Evolutionary conservation across 2,329 filamentous ascomycete genomes (phyloP).

Genomic region (Leptosphaerulina australis): DNA sequence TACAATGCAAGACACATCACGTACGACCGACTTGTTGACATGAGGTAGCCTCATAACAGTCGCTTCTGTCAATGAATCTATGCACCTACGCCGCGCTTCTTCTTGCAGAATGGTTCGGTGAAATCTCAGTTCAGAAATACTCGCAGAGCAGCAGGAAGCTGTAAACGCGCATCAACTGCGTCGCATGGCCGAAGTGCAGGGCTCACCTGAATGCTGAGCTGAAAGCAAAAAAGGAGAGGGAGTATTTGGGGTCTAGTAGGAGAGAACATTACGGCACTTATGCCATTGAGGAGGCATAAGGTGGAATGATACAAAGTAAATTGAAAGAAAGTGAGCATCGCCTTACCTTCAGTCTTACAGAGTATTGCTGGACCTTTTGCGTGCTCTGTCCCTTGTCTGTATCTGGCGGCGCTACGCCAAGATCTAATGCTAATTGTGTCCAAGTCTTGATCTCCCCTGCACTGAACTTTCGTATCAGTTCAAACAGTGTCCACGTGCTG

Average conservation of each 20-base stretch:
- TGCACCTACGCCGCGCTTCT: not conserved
- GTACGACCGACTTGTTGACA: not conserved
- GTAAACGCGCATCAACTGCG: not conserved
- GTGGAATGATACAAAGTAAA: not conserved
- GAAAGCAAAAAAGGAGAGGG: not conserved
- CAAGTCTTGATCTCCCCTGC: conserved; percentile 88
- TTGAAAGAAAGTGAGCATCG: not conserved
- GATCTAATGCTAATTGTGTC: conserved; percentile 81
- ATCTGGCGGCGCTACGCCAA: conserved; percentile 88
- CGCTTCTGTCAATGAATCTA: not conserved
- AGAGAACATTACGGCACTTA: not conserved
- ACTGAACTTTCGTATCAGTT: conserved; percentile 79
- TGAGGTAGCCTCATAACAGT: not conserved
- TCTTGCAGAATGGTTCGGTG: not conserved
- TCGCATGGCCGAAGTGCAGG: not conserved
- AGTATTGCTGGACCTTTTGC: conserved; percentile 95
- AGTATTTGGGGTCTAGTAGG: not conserved
- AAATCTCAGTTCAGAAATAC: not conserved
- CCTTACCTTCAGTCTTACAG: conserved; percentile 82
- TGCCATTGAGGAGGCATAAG: not conserved
- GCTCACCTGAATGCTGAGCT: not conserved
- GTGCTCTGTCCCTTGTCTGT: conserved; percentile 83
- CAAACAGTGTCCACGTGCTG: conserved; percentile 75
- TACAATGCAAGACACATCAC: not conserved
- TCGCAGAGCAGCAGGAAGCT: not conserved